These are phyloP conservation scores for Annulohypoxylon nitens DNA, from an alignment of 495 filamentous ascomycete genomes.

Conservation along the genomic window DNA sequence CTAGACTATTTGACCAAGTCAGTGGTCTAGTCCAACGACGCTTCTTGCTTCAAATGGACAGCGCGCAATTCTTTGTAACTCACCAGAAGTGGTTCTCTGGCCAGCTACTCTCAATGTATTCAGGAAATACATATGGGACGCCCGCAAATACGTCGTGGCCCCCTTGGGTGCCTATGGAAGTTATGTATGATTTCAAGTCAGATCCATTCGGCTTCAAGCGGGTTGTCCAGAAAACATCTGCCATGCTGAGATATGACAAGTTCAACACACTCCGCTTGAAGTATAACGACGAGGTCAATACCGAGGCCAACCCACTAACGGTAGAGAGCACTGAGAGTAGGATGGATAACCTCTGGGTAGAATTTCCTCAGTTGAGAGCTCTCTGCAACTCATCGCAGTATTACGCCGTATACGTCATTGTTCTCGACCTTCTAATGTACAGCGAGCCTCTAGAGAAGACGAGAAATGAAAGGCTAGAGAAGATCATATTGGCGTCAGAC, in stretches of 20 bases:
- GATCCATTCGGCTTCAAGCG: slow-evolving; percentile 96
- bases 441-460: slow-evolving; percentile 97
- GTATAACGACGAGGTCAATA: slow-evolving; percentile 93
- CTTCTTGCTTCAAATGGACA: slow-evolving; percentile 94
- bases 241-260: slow-evolving; percentile 94
- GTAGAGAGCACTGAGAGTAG: slow-evolving; percentile 76
- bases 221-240: slow-evolving; percentile 94
- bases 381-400: slow-evolving; percentile 97
- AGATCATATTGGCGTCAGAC: slow-evolving; percentile 99
- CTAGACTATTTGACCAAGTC: slow-evolving; percentile 89
- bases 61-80: slow-evolving; percentile 97
- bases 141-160: slow-evolving; percentile 89
- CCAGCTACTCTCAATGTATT: slow-evolving; percentile 89
- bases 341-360: slow-evolving; percentile 95
- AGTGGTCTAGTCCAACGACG: slow-evolving; percentile 94
- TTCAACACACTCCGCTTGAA: slow-evolving; percentile 97
- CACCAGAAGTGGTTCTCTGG: slow-evolving; percentile 86
- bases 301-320: slow-evolving; percentile 56
- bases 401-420: slow-evolving; percentile 97
- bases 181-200: slow-evolving; percentile 94
- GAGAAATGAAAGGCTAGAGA: slow-evolving; percentile 90
- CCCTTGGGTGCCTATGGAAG: slow-evolving; percentile 96
- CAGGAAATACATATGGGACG: slow-evolving; percentile 91
- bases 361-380: slow-evolving; percentile 91
- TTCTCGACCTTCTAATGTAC: slow-evolving; percentile 92